Conservation (phyloP, 2,329 filamentous ascomycete species). For the Scedosporium apiospermum region DNA sequence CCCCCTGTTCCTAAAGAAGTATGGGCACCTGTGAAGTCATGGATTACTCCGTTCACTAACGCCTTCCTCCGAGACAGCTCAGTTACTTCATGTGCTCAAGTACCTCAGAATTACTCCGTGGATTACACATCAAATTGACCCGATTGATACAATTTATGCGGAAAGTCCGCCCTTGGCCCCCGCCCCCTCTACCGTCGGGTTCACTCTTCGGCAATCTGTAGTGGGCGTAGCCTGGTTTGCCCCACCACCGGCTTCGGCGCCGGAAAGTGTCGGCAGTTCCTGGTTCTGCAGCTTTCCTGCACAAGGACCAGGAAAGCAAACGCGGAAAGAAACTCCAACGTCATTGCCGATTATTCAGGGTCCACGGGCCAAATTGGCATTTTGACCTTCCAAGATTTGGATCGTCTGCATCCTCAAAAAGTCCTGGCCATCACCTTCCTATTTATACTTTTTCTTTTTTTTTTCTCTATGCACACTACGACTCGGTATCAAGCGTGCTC, state of each 20-base stretch:
- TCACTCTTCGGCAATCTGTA: not conserved
- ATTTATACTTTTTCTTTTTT: not conserved
- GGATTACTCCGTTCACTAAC: too few species aligned
- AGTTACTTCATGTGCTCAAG: too few species aligned
- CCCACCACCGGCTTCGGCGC: slow-evolving; percentile 4
- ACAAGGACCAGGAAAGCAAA: not conserved
- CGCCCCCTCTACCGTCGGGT: not conserved
- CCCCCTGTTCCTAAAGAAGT: too few species aligned
- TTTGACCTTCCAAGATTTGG: too few species aligned
- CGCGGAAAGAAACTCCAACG: too few species aligned
- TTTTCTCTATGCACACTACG: not conserved
- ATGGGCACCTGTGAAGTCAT: too few species aligned
- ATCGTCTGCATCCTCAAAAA: too few species aligned
- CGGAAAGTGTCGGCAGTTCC: slow-evolving; percentile 3
- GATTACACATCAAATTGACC: not conserved
- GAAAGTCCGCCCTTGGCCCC: not conserved
- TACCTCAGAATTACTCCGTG: too few species aligned
- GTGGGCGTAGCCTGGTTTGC: not conserved
- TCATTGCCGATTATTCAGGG: too few species aligned
- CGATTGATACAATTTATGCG: not conserved
- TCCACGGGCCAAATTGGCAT: too few species aligned
- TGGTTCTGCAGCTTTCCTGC: not conserved
- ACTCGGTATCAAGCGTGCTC: not conserved
- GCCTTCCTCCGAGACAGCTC: too few species aligned
- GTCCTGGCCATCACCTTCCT: not conserved